Percentiles rank a stretch among this genome's conserved stretches.
Conservation (phyloP, 1,284 basidiomycete genomes). For the Ganoderma boninense region DNA sequence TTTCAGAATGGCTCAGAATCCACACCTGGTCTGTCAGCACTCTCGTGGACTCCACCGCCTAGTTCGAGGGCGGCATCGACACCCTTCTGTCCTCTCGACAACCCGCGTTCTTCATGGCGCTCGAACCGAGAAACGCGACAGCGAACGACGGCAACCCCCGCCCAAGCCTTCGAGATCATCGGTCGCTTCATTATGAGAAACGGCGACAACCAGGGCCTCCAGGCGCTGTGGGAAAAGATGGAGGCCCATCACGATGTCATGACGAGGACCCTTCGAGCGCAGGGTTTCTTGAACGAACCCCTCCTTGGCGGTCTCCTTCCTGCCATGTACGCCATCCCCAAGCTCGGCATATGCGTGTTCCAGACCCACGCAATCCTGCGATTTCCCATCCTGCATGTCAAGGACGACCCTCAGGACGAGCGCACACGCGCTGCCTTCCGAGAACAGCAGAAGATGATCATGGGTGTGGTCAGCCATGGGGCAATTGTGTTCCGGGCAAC, state of each 20-base stretch:
- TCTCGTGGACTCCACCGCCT: background rate
- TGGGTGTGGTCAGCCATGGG: background rate
- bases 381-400: background rate
- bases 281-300: background rate
- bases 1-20: background rate
- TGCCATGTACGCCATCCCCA: background rate
- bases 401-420: background rate
- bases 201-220: background rate
- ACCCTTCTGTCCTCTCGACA: background rate
- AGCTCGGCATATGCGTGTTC: background rate
- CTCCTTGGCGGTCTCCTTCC: background rate
- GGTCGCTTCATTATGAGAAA: background rate
- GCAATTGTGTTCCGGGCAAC: background rate
- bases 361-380: background rate
- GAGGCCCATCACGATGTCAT: background rate
- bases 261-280: background rate
- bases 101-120: background rate
- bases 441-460: background rate
- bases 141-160: background rate
- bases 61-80: background rate
- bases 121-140: background rate
- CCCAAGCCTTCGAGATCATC: background rate
- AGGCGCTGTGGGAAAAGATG: background rate
- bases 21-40: background rate
- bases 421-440: background rate